Conservation (phyloP, 805 yeast genomes). For the Ogataea paraovalis region DNA sequence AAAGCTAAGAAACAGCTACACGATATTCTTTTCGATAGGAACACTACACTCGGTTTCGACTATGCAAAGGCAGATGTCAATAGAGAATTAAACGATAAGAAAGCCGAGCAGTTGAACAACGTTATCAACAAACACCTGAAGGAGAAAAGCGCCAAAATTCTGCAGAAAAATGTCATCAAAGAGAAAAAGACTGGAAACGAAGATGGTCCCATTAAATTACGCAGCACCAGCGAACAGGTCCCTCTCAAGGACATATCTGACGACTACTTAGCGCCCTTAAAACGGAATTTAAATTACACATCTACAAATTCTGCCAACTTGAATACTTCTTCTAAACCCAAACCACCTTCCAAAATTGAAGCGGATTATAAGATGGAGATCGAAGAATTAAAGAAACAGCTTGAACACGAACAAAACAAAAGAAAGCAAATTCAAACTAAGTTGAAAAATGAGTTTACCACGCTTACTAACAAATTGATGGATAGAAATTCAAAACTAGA, state of each 20-base stretch:
- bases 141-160: slow-evolving; percentile 15
- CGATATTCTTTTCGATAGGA: not conserved
- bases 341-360: not conserved
- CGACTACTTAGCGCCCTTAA: not conserved
- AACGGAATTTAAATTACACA: not conserved
- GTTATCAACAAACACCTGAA: slow-evolving; percentile 16
- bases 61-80: slow-evolving; percentile 6
- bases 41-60: not conserved
- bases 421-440: not conserved
- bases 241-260: not conserved
- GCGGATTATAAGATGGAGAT: not conserved
- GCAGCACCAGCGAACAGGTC: not conserved
- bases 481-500: not conserved
- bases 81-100: slow-evolving; percentile 8
- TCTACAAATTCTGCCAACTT: no score
- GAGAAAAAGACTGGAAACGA: slow-evolving; percentile 4
- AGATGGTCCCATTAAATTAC: slow-evolving; percentile 1
- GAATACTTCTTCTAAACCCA: not conserved
- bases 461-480: not conserved
- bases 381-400: not conserved
- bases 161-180: slow-evolving; percentile 7
- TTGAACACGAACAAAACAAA: not conserved
- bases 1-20: slow-evolving; percentile 8
- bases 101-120: slow-evolving; percentile 13
- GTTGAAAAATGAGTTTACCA: not conserved